Evolutionary conservation across 2,329 filamentous ascomycete species (phyloP), one percentile per base, ranked within the genome.

Genomic region (Metarhizium brunneum): DNA sequence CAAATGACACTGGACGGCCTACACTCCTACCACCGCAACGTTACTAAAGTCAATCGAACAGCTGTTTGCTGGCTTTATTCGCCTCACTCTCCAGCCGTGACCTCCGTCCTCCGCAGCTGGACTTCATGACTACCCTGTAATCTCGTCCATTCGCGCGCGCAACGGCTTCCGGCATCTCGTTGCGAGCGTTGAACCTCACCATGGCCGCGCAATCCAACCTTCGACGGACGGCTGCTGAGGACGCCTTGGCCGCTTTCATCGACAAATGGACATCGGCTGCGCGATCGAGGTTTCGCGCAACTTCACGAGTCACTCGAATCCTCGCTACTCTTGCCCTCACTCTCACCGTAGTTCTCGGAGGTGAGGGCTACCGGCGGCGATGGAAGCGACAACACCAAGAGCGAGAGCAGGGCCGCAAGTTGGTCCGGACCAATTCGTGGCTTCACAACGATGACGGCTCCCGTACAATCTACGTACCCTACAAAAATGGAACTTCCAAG

Each of bases 151-250:
- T 32, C 30, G 50, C 42, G 38, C 40, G 51, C 11, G 14, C 56
- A 53, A 50, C 47, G 47, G 20, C 20, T 42, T 29, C 20, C 14
- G 40, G 42, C 40, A 25, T 8, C 49, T 18, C 38, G 29, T 50
- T 51, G 51, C 51, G 47, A 52, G 14, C 35, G 43, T 35, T 16
- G 10, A 50, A 11, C 25, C 6, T 45, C 59, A 58, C 52, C 57
- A 96, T 96, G 92, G 89, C 90, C 59, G 87, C 80, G 60, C 92
- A 95, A 75, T 96, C 92, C 55, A 96, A 88, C 5, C 79, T 96
- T 63, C 84, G 84, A 62, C 76, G 78, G 63, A 80, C 81, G 63
- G 79, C 76, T 50, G 80, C 83, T 62, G 81, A 88, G 70, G 84
- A 87, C 71, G 81, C 86, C 65, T 75, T 91, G 65, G 77, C 83